Evolutionary conservation across 352 stramenopile genomes (phyloP), one percentile per base, ranked within the genome.

Genomic region (Phytophthora melonis): DNA sequence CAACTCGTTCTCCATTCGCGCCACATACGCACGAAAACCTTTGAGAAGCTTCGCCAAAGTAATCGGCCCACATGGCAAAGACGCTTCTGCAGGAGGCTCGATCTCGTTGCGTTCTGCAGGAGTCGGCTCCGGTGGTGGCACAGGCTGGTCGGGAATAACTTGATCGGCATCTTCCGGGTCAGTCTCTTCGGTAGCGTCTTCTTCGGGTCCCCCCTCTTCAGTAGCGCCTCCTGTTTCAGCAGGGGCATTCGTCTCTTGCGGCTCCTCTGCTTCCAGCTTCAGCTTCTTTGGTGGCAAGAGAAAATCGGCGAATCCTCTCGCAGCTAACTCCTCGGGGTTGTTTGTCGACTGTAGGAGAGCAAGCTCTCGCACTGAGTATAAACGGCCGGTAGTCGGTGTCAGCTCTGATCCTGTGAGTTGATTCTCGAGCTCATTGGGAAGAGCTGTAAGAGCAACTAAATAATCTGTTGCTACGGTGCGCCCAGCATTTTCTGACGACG

Each of bases 301-400:
- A 39, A 58, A 76, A 65, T 86, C 77, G 3, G 65, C 71, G 45
- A 81, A 84, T 5, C 79, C 77, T 47, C 47, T 50, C 41, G 43
- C 43, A 11, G 43, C 68, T 25, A 79, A 25, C 2, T 70, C 56
- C n/a, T 84, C 74, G 25, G 23, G 30, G 27, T 63, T 78, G 27
- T 63, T 78, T 39, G 49, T 69, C 4, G 53, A 64, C 39, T 58
- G 55, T 30, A 93, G 65, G 39, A 78, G 80, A 14, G 67, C 80
- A 30, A 78, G 81, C 61, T 93, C 87, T 13, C 87, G 78, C 19
- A 62, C 70, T n/a, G 84, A 92, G 75, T 92, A 93, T 41, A 92
- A 62, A 18, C 73, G 66, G 1, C 78, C 69, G 36, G 74, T 68
- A 3, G 68, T 68, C 19, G 83, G 80, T 3, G 78, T 80, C 25